These are phyloP conservation scores for Tardiomyces digboiensis DNA, from an alignment of 1,139 yeast genomes.

Conservation along the genomic window DNA sequence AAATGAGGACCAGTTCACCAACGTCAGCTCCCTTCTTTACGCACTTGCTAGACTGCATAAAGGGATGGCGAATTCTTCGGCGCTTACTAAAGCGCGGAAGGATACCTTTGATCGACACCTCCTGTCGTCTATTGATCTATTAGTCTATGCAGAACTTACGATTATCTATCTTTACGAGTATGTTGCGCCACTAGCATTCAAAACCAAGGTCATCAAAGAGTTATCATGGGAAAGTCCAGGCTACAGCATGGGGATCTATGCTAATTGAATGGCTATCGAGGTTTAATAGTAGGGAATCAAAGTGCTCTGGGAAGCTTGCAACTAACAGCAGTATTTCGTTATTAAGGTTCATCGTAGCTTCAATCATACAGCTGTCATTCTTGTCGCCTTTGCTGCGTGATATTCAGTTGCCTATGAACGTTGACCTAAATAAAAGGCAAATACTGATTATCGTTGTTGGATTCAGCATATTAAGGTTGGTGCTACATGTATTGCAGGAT, in stretches of 20 bases:
- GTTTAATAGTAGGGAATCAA: too few relatives aligned
- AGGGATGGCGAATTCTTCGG: background rate
- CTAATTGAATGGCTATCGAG: too few relatives aligned
- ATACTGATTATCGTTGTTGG: conserved; percentile 12
- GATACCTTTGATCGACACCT: conserved; percentile 15
- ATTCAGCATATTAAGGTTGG: conserved; percentile 12
- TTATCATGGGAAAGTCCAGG: too few relatives aligned
- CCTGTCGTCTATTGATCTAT: conserved; percentile 13
- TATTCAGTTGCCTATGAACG: conserved; percentile 10
- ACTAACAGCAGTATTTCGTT: conserved; percentile 9
- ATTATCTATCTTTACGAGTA: conserved; percentile 20
- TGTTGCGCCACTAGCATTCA: too few relatives aligned
- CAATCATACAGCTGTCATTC: conserved; percentile 15
- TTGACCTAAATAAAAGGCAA: conserved; percentile 12
- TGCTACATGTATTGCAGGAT: conserved; percentile 9
- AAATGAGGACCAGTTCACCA: too few relatives aligned
- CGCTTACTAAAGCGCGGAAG: background rate
- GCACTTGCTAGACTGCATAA: too few relatives aligned
- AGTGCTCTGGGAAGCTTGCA: too few relatives aligned
- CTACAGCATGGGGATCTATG: too few relatives aligned
- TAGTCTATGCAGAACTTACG: conserved; percentile 16
- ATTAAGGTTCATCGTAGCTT: conserved; percentile 15
- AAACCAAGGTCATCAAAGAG: too few relatives aligned
- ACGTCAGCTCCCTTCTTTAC: too few relatives aligned
- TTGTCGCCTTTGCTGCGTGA: conserved; percentile 15